phyloP scores from a whole-genome alignment of 225 moss, liverwort and hornwort genomes.

The Marchantia polymorpha region DNA sequence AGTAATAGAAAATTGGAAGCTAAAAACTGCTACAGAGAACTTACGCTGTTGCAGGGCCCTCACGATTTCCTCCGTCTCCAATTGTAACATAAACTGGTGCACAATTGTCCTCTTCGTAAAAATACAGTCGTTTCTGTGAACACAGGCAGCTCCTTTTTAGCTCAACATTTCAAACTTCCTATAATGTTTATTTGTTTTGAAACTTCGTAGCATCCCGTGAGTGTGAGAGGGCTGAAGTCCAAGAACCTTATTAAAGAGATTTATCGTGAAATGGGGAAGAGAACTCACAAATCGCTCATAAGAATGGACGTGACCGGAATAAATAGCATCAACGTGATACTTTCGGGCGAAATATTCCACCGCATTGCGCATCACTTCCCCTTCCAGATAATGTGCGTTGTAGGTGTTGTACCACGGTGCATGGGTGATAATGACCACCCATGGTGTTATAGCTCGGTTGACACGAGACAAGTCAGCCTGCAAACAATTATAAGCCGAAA shows the following conservation, averaged over 20 bases:
- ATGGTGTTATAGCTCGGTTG: conserved; percentile 45
- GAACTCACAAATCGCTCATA: conserved; percentile 52
- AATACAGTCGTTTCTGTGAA: conserved; percentile 44
- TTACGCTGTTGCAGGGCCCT: conserved; percentile 49
- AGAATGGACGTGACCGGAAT: conserved; percentile 51
- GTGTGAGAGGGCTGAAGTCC: background rate
- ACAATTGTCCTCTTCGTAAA: conserved; percentile 37
- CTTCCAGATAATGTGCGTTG: conserved; percentile 45
- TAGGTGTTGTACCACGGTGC: conserved; percentile 56
- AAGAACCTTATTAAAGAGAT: background rate
- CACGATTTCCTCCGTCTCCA: conserved; percentile 58
- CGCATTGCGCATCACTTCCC: conserved; percentile 45
- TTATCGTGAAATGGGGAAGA: background rate
- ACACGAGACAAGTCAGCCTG: conserved; percentile 39
- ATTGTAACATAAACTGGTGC: conserved; percentile 49
- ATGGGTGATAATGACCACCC: conserved; percentile 50
- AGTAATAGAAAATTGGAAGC: too few relatives aligned
- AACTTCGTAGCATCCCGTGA: background rate
- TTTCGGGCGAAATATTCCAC: conserved; percentile 44
- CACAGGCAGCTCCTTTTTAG: background rate
- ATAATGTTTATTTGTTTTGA: background rate
- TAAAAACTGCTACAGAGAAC: background rate
- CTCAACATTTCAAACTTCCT: background rate
- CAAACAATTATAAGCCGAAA: conserved; percentile 12
- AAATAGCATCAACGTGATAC: conserved; percentile 45